Evolutionary conservation across 495 filamentous ascomycete genomes (phyloP).

Genomic region (Amorphotheca resinae): DNA sequence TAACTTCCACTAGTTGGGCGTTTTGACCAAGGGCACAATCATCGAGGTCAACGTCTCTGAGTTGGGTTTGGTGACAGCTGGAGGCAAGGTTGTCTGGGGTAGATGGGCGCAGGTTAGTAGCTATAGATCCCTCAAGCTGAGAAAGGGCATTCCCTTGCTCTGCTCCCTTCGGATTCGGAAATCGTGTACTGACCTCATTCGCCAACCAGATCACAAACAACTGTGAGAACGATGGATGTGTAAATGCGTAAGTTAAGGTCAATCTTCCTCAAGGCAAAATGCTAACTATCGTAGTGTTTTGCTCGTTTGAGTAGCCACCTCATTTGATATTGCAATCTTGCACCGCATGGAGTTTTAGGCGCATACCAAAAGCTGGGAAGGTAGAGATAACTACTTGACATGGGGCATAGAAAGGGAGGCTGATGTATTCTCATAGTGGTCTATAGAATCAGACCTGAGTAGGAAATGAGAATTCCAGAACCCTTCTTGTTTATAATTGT

Average conservation of each 20-base stretch:
- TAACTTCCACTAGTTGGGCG: too few species aligned
- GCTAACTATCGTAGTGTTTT: neutral
- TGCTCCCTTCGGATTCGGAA: neutral
- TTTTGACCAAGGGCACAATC: slow-evolving; percentile 87
- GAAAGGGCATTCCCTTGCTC: slow-evolving; percentile 30
- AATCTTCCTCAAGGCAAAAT: too few species aligned
- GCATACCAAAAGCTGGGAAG: neutral
- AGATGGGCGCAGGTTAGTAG: slow-evolving; percentile 73
- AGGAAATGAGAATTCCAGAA: too few species aligned
- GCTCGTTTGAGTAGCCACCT: neutral
- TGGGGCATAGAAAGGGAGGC: too few species aligned
- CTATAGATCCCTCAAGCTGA: slow-evolving; percentile 69
- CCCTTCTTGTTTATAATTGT: too few species aligned
- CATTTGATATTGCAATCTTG: neutral
- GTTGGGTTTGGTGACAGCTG: slow-evolving; percentile 81
- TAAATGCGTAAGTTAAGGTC: slow-evolving; percentile 50
- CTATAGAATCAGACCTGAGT: too few species aligned
- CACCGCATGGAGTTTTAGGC: neutral
- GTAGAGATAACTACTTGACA: neutral
- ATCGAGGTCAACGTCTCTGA: slow-evolving; percentile 95
- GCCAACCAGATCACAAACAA: too few species aligned
- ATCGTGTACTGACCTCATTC: too few species aligned
- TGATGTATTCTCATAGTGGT: too few species aligned
- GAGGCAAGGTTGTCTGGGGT: slow-evolving; percentile 88
- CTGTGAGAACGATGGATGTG: slow-evolving; percentile 61